These are phyloP conservation scores for Talaromyces sp. DNA, from an alignment of 2,329 filamentous ascomycete species.

Conservation along the genomic window DNA sequence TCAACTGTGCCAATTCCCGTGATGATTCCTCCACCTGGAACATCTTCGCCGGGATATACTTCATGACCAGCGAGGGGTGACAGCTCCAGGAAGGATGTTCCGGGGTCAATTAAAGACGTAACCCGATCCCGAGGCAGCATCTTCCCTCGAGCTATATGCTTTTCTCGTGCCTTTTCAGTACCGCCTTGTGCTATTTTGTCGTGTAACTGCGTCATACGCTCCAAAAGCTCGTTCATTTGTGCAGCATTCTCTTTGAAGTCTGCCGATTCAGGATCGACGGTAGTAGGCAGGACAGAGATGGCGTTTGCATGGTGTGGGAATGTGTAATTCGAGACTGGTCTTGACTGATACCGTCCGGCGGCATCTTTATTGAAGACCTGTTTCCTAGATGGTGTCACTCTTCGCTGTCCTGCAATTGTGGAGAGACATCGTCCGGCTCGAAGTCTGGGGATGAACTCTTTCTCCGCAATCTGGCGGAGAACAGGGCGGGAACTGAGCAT, in stretches of 20 bases:
- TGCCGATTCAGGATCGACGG: slow-evolving; percentile 72
- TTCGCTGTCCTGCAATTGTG: slow-evolving; percentile 14
- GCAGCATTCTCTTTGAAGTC: slow-evolving; percentile 78
- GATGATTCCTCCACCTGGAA: slow-evolving; percentile 87
- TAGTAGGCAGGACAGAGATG: slow-evolving; percentile 74
- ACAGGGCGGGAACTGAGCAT: slow-evolving; percentile 2
- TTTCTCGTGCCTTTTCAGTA: slow-evolving; percentile 75
- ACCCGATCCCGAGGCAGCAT: slow-evolving; percentile 92
- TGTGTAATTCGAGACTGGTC: slow-evolving; percentile 70
- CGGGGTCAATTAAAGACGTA: slow-evolving; percentile 81
- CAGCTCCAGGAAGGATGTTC: slow-evolving; percentile 89
- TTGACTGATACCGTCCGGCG: slow-evolving; percentile 21
- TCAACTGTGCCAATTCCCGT: slow-evolving; percentile 88
- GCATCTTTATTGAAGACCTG: background rate
- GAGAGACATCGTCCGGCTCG: slow-evolving; percentile 7
- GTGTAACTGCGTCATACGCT: slow-evolving; percentile 68
- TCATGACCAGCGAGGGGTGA: slow-evolving; percentile 85
- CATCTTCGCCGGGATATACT: slow-evolving; percentile 81
- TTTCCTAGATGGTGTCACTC: background rate
- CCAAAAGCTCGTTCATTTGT: slow-evolving; percentile 73
- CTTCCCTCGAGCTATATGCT: slow-evolving; percentile 84
- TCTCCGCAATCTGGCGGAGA: slow-evolving; percentile 13
- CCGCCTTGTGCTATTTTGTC: slow-evolving; percentile 72
- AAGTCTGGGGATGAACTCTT: slow-evolving; percentile 16
- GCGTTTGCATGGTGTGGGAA: slow-evolving; percentile 77